Conservation (phyloP, 2,329 filamentous ascomycete species). For the Fusarium sp. region DNA sequence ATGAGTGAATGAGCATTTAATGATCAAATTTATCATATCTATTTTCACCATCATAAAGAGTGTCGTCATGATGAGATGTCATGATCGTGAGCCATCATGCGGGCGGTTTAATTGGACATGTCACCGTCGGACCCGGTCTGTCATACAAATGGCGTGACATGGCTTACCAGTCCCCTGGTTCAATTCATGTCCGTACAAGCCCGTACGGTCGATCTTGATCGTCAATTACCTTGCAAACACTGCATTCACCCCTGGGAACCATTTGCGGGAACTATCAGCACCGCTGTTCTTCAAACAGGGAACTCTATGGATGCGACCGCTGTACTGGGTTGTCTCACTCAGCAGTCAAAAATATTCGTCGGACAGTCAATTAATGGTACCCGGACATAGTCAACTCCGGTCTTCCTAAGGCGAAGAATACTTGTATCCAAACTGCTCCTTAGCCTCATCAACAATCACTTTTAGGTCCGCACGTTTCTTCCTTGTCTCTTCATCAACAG, state of each 20-base stretch:
- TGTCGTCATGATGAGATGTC: conserved; percentile 31
- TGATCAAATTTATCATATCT: conserved; percentile 35
- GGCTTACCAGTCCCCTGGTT: neutral
- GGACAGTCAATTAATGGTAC: neutral
- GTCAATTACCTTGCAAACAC: neutral
- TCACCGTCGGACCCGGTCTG: neutral
- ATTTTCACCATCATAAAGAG: conserved; percentile 11
- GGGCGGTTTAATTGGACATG: conserved; percentile 4
- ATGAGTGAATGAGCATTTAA: conserved; percentile 45
- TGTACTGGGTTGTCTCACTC: neutral
- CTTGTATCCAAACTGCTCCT: conserved; percentile 61
- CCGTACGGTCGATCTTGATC: neutral
- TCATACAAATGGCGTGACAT: neutral
- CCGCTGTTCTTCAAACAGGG: neutral
- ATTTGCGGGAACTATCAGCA: neutral
- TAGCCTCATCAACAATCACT: conserved; percentile 53
- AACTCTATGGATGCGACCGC: neutral
- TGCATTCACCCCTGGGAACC: neutral
- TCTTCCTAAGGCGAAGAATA: conserved; percentile 54
- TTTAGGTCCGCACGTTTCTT: conserved; percentile 43
- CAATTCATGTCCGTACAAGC: neutral
- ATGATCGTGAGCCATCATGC: conserved; percentile 30
- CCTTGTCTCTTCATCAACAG: conserved; percentile 34
- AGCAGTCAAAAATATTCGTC: neutral
- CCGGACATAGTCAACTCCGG: neutral